Percentiles rank a stretch among this genome's conserved stretches.
Conservation (phyloP, 2,329 filamentous ascomycete genomes). For the Claviceps sp. region DNA sequence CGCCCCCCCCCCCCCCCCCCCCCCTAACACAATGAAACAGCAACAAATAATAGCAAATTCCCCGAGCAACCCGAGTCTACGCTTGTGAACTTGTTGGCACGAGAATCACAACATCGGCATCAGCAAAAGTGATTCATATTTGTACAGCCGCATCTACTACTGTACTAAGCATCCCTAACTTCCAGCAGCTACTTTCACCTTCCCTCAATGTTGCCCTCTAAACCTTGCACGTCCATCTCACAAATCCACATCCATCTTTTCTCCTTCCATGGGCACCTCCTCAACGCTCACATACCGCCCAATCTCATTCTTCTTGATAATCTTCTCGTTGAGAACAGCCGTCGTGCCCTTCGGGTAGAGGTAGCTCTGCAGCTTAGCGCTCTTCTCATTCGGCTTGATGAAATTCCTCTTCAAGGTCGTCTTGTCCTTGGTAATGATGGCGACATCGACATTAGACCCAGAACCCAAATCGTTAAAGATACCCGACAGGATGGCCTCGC, state of each 20-base stretch:
- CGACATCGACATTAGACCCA: conserved; percentile 93
- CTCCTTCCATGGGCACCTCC: conserved; percentile 60
- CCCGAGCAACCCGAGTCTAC: too few species aligned
- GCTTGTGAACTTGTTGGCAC: too few species aligned
- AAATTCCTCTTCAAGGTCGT: conserved; percentile 87
- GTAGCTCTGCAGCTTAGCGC: conserved; percentile 87
- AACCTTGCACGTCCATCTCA: conserved; percentile 14
- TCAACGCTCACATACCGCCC: conserved; percentile 88
- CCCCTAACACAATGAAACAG: too few species aligned
- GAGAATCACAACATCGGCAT: too few species aligned
- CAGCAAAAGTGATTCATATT: too few species aligned
- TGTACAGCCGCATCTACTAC: too few species aligned
- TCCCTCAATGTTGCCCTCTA: too few species aligned
- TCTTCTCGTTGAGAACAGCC: conserved; percentile 86
- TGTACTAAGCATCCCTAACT: too few species aligned
- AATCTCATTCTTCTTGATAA: conserved; percentile 88
- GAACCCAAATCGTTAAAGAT: conserved; percentile 98
- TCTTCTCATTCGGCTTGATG: conserved; percentile 84
- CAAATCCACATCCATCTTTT: conserved; percentile 56
- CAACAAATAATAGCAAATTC: too few species aligned
- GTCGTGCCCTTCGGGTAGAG: conserved; percentile 86
- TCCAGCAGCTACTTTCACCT: too few species aligned
- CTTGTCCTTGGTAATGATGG: conserved; percentile 90
- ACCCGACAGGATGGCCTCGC: conserved; percentile 85
- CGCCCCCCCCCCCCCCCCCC: too few species aligned